phyloP scores from a whole-genome alignment of 148 eudicot genomes.

The Nepenthes gracilis region DNA sequence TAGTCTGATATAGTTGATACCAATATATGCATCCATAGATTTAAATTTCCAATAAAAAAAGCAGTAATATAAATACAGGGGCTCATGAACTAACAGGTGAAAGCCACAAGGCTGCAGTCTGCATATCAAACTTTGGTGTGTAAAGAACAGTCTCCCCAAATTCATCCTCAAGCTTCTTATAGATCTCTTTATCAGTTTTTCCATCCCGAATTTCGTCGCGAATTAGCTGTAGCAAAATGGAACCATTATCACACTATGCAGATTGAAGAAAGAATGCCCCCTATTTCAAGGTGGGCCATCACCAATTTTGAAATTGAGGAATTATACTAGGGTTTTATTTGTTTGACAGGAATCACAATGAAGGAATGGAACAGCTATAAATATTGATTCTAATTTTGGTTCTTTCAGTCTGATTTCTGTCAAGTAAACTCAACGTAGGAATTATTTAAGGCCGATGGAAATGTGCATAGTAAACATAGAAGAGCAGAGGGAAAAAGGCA shows the following conservation, averaged over 20 bases:
- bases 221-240: constrained; percentile 48
- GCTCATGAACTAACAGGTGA: constrained; percentile 54
- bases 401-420: no score
- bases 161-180: constrained; percentile 79
- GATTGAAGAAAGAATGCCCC: no score
- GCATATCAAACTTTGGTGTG: constrained; percentile 84
- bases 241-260: constrained; percentile 1
- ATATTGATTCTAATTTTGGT: no score
- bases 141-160: constrained; percentile 88
- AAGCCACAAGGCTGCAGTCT: constrained; percentile 93
- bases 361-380: no score
- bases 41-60: background rate
- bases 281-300: no score
- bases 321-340: no score
- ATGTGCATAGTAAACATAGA: no score
- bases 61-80: background rate
- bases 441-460: no score
- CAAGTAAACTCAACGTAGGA: no score
- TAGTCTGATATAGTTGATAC: background rate
- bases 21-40: background rate
- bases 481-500: no score
- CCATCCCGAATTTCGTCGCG: constrained; percentile 89
- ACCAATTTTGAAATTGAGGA: no score
- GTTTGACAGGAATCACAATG: no score
- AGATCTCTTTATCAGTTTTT: constrained; percentile 81